phyloP scores from a whole-genome alignment of 2,329 filamentous ascomycete genomes.

The Hyphodiscus sp. region DNA sequence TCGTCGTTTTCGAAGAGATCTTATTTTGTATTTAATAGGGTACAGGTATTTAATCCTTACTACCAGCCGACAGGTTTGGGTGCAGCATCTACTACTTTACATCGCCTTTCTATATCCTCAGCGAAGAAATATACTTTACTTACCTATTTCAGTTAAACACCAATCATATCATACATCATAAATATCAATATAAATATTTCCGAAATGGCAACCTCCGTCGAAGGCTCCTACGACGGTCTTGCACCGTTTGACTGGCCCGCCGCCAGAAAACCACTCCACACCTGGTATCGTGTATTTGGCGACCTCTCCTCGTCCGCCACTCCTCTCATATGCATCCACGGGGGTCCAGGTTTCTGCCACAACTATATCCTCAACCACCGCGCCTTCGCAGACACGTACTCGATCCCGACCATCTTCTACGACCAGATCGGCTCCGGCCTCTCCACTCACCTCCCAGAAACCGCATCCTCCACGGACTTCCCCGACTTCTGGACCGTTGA shows the following conservation, averaged over 20 bases:
- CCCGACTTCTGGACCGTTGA: slow-evolving; percentile 38
- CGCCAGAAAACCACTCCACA: slow-evolving; percentile 1
- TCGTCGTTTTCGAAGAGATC: too few species aligned
- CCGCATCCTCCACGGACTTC: slow-evolving; percentile 27
- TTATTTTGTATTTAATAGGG: too few species aligned
- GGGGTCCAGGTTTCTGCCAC: neutral
- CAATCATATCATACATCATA: too few species aligned
- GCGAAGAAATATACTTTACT: too few species aligned
- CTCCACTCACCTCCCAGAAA: slow-evolving; percentile 41
- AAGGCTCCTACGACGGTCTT: neutral
- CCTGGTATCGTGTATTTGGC: neutral
- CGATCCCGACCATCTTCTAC: slow-evolving; percentile 42
- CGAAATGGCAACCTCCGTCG: neutral
- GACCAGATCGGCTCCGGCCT: slow-evolving; percentile 45
- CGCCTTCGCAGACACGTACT: slow-evolving; percentile 1
- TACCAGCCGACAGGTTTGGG: too few species aligned
- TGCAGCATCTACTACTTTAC: too few species aligned
- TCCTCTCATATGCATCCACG: neutral
- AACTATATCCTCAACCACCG: neutral
- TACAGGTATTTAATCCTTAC: too few species aligned
- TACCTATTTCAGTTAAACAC: too few species aligned
- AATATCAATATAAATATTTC: too few species aligned
- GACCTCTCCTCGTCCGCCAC: neutral
- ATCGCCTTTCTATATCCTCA: too few species aligned
- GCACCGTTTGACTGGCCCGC: neutral